A percentile compares a stretch with the other conserved stretches of the same genome.
Conservation (phyloP, 2,329 filamentous ascomycete genomes). For the Aspergillus nomiae region DNA sequence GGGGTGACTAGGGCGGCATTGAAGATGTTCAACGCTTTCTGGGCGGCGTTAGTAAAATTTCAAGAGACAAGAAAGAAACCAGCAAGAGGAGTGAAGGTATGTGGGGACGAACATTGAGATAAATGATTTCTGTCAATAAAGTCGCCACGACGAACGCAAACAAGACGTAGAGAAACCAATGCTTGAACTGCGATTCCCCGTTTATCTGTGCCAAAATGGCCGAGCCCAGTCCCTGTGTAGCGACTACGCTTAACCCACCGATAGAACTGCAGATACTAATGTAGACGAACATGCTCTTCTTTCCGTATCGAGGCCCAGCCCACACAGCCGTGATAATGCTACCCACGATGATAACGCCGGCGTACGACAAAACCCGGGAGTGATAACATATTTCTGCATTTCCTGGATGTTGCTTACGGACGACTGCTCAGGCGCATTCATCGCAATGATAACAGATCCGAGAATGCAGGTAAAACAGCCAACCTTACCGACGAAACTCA, state of each 20-base stretch:
- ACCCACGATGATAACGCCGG: slow-evolving; percentile 78
- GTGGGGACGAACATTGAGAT: slow-evolving; percentile 76
- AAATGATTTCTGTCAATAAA: slow-evolving; percentile 90
- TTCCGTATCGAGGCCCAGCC: slow-evolving; percentile 84
- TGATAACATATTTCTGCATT: slow-evolving; percentile 84
- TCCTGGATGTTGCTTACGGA: slow-evolving; percentile 86
- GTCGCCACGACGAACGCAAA: slow-evolving; percentile 90
- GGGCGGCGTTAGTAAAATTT: slow-evolving; percentile 21
- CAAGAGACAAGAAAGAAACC: not conserved
- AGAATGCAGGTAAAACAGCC: slow-evolving; percentile 95
- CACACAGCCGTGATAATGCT: slow-evolving; percentile 73
- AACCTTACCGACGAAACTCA: slow-evolving; percentile 95
- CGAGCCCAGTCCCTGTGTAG: slow-evolving; percentile 87
- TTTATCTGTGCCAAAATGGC: slow-evolving; percentile 85
- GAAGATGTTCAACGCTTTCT: slow-evolving; percentile 98
- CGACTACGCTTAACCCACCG: slow-evolving; percentile 90
- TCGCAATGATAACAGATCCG: slow-evolving; percentile 87
- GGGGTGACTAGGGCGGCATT: slow-evolving; percentile 96
- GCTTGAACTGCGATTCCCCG: slow-evolving; percentile 86
- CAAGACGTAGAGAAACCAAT: slow-evolving; percentile 95
- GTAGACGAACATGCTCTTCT: slow-evolving; percentile 97
- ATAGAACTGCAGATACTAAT: slow-evolving; percentile 94
- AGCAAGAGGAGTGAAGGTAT: not conserved
- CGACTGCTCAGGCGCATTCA: slow-evolving; percentile 86
- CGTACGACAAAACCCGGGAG: slow-evolving; percentile 85